Evolutionary conservation across 1,139 yeast genomes (phyloP), one percentile per base, ranked within the genome.

Genomic region (Arxiozyma heterogenica): DNA sequence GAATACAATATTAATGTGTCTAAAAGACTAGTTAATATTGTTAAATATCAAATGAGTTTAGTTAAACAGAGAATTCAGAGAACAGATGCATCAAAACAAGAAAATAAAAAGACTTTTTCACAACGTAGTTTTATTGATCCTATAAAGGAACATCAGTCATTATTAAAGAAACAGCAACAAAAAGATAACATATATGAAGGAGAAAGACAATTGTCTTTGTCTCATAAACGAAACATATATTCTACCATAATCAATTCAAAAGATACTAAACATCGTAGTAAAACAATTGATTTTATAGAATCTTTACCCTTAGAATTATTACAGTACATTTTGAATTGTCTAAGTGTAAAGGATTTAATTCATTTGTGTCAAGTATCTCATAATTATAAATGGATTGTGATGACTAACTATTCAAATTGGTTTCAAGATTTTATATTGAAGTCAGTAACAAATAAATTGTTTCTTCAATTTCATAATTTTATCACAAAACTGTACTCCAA

Each of bases 281-380:
- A 22, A 34, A 34, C 20, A 30, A 46, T 60, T 1, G 69, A 67
- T 57, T 58, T 64, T 21, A 46, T 66, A 4, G 52, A 51, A 1
- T 44, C 49, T 6, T 49, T 67, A 15, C 71, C 71, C 0, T 7
- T 56, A 0, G 71, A 68, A 53, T 23, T 68, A 17, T 25, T 62
- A 15, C 57, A 59, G 9, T 21, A 43, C 9, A 58, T 68, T 12
- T 53, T 68, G 17, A 22, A 49, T 20, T 47, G 55, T n/a, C 58
- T 67, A 9, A 50, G 54, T 11, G 44, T 61, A 3, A 59, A 49
- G 38, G 65, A 66, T 27, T 45, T 66, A 9, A 34, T 60, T 11
- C 51, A 52, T 20, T 55, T 61, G 21, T 46, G 54, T 41, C 42
- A 51, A 6, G 66, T 66, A 3, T 59, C 61, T 43, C 63, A 57